Base-by-base conservation (phyloP, 495 filamentous ascomycete species). In the Aspergillus homomorphus region DNA sequence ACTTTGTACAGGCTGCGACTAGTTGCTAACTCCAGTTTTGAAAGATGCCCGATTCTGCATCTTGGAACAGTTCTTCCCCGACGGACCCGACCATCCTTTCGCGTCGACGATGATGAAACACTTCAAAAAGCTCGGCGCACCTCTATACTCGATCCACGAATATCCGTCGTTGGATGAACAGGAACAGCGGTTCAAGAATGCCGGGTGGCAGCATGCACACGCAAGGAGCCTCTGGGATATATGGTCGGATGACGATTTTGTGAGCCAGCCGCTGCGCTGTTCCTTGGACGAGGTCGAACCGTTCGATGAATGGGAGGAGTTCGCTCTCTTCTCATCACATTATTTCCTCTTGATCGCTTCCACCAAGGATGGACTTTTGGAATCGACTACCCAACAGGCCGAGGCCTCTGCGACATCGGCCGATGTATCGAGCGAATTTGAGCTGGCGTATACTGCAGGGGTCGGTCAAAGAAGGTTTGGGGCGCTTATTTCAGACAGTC, bases 241-340 rank as follows among this genome's bases (percentile, higher is more conserved):
- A 21, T 97, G 92, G 92, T 82, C 79, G 16, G 80, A 87, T 57
- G 72, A 83, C 3, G 72, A 69, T 10, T 88, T 89, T 61, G 64
- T 95, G 18, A 72, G 75, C 3, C 63, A 77, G 1, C 73, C 75
- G 0, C 78, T 87, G 46, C 79, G 87, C 54, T 69, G 62, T 16
- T 63, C 66, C 22, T 71, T 96, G 21, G 87, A 96, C 57, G 65
- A 66, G 0, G 68, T 89, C 26, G 92, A 96, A 68, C 85, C 87
- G 19, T 96, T 97, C 68, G 92, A 97, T 71, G 92, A 97, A 73
- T 96, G 90, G 91, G 92, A 97, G 71, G 92, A 97, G 61, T 91
- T 96, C 68, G 89, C 89, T 14, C 74, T 96, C 4, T 97, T 94
- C 69, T 86, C 80, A 6, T 83, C 84, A 51, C 92, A 96, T 73